These are phyloP conservation scores for slime mould (Dictyostelium discoideum) DNA, from an alignment of 78 protist species.

Conservation along the genomic window DNA sequence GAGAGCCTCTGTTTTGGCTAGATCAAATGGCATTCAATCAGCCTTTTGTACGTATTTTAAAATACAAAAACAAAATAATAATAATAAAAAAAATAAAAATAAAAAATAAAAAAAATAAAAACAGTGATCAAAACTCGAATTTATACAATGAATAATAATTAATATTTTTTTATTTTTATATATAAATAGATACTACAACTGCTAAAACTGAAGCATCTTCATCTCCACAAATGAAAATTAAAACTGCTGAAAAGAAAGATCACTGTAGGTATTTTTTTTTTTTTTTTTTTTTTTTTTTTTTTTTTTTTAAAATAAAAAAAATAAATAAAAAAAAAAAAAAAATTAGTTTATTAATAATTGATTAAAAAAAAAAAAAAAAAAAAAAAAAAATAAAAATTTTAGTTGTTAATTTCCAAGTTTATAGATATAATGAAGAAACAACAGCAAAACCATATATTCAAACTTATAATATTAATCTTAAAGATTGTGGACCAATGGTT, in stretches of 20 bases:
- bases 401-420: constrained; percentile 61
- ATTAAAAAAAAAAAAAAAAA: not conserved
- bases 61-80: too few relatives aligned
- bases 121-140: not conserved
- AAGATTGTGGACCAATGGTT: constrained; percentile 95
- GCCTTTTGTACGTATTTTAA: constrained; percentile 1
- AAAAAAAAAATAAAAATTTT: not conserved
- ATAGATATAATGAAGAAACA: constrained; percentile 81
- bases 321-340: not conserved
- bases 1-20: constrained; percentile 4
- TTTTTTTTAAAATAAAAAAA: not conserved
- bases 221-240: not conserved
- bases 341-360: not conserved
- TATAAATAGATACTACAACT: not conserved
- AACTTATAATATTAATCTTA: constrained; percentile 80
- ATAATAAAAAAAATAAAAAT: not conserved
- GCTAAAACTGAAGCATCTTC: not conserved
- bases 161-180: not conserved
- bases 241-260: constrained; percentile 24
- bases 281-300: too few relatives aligned
- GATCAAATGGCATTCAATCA: not conserved
- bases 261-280: constrained; percentile 4
- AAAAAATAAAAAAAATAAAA: not conserved
- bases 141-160: not conserved
- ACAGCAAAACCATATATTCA: constrained; percentile 87